Evolutionary conservation across 306 rosid species (phyloP).

Genomic region (Nissolia schottii): DNA sequence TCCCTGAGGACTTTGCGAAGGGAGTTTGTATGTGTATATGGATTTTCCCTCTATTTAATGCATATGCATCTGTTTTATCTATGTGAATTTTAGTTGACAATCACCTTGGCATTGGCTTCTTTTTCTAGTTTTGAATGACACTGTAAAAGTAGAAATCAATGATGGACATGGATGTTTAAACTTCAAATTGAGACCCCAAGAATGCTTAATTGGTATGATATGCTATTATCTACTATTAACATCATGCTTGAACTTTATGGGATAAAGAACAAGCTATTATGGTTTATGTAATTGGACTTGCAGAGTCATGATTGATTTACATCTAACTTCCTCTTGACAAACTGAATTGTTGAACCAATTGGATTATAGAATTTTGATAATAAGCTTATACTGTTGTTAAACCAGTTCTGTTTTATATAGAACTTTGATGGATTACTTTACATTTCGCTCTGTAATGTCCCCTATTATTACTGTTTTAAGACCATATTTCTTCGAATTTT

Average conservation of each 20-base stretch:
- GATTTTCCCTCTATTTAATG: neutral
- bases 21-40: neutral
- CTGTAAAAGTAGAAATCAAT: neutral
- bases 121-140: slow-evolving; percentile 15
- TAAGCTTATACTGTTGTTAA: neutral
- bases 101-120: neutral
- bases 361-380: neutral
- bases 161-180: neutral
- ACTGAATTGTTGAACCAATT: neutral
- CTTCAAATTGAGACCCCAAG: neutral
- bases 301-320: neutral
- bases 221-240: too few species aligned
- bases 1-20: neutral
- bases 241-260: too few species aligned
- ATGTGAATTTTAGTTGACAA: too few species aligned
- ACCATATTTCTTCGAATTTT: too few species aligned
- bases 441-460: neutral
- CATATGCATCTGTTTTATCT: too few species aligned
- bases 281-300: neutral
- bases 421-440: neutral
- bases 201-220: neutral
- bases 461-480: neutral
- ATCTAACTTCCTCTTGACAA: neutral
- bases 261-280: too few species aligned
- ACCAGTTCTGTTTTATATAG: neutral